Conservation (phyloP, 208 protist genomes). For the Leishmania lainsoni region DNA sequence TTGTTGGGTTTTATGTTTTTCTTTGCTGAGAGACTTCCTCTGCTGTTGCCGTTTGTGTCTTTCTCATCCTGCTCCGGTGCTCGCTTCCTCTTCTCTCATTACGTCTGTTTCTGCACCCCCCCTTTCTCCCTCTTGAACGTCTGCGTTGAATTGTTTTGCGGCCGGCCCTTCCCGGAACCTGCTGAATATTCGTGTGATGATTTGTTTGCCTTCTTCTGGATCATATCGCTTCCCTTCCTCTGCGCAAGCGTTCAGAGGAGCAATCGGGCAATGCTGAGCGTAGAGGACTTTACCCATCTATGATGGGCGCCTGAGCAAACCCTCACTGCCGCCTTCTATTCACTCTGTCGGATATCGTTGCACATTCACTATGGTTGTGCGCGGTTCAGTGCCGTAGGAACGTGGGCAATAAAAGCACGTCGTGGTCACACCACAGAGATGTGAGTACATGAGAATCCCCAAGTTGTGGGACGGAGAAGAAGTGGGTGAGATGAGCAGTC, state of each 20-base stretch:
- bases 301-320: background rate
- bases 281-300: background rate
- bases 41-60: background rate
- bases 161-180: background rate
- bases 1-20: background rate
- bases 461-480: background rate
- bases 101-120: too few species aligned
- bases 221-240: background rate
- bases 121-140: background rate
- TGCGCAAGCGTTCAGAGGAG: background rate
- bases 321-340: background rate
- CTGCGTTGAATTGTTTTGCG: background rate
- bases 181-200: background rate
- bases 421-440: background rate
- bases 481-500: background rate
- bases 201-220: background rate
- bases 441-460: background rate
- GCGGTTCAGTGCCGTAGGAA: background rate
- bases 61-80: slow-evolving; percentile 2
- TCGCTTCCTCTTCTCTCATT: background rate
- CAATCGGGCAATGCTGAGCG: background rate
- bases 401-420: background rate
- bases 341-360: background rate
- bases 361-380: background rate
- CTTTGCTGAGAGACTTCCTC: background rate